Evolutionary conservation across 1,139 yeast species (phyloP), one percentile per base, ranked within the genome.

Genomic region (Lizanozyma gosingica): DNA sequence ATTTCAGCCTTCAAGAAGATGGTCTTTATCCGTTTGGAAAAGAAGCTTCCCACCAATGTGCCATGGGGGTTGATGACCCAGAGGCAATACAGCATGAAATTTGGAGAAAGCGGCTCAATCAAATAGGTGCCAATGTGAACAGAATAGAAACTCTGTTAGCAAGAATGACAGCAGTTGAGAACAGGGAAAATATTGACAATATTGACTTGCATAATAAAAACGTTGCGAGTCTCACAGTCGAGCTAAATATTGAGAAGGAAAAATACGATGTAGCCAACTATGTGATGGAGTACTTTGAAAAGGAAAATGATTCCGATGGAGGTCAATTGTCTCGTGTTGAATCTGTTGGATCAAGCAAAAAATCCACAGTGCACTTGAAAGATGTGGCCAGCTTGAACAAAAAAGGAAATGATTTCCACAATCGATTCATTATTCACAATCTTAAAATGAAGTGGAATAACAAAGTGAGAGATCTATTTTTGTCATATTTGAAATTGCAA

Each of bases 361-460:
- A 37, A 27, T 37, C 39, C 6, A 22, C 11, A 22, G 29, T 22
- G 6, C 29, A 6, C 11, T 22, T 22, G 18, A 33, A 41, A 29
- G 16, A 35, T n/a, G 6, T 17, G 39, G 35, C 9, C 37, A 36
- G 22, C 33, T 35, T 27, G 22, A 15, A 17, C 35, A 36, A 33
- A 34, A 37, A 34, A 18, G 34, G 44, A 35, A 41, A 65, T 29
- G 51, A 52, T 14, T 87, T 80, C 61, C 82, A 80, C 47, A 90
- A 92, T 54, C 66, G 94, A 40, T 90, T 84, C 54, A 79, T 83
- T 45, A 67, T 90, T 29, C 94, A 88, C 52, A 80, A 83, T 48
- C 71, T 88, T 56, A 77, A 80, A 50, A 56, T 88, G 53, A 83
- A 79, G 48, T 88, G 97, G 96, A 81, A 83, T 55, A 82, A 83